Evolutionary conservation across 2,329 filamentous ascomycete genomes (phyloP), one percentile per base, ranked within the genome.

Genomic region (Stagonosporopsis chrysanthemi): DNA sequence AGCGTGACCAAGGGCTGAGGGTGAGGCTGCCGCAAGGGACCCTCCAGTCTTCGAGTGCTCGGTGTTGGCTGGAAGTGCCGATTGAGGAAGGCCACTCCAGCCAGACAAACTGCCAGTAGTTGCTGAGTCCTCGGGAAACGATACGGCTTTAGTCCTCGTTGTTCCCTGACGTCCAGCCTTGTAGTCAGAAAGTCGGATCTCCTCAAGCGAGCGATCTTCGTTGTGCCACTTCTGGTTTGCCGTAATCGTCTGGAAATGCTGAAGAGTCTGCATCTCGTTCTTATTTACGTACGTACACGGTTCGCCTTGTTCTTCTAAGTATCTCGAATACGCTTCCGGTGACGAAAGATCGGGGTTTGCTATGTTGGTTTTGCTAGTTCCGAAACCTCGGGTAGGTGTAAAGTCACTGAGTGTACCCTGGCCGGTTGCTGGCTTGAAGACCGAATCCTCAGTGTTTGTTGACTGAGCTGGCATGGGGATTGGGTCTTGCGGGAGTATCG

Each of bases 121-220:
- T 17, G 38, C 38, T 2, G 38, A 15, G 4, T 49, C 44, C 50
- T 41, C 43, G 17, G 41, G 38, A 29, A 44, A 54, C 2, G 22
- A 50, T 5, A 51, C 22, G 1, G 15, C 41, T 8, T 42, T 47
- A 4, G 23, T 12, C 24, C 51, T 52, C 41, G 35, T 49, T 7
- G 43, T 26, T 31, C 39, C 40, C 11, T 41, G 56, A 2, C 52
- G 58, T 36, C 53, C 53, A 44, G 50, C 58, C 2, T 44, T 12
- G 9, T 56, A 54, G 33, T 69, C 66, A 6, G 44, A 43, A 2
- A 63, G 17, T 22, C 62, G 39, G 11, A 67, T 51, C 46, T 69
- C 63, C 33, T 69, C 66, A 15, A 65, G 60, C 1, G 65, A 69
- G 7, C 52, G 40, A 19, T 62, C 57, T 9, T 45, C 38, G 17